A percentile compares a stretch with the other conserved stretches of the same genome.
Evolutionary conservation across 1,139 yeast genomes (phyloP).

Genomic region (Lodderomyces orthopsilosis): DNA sequence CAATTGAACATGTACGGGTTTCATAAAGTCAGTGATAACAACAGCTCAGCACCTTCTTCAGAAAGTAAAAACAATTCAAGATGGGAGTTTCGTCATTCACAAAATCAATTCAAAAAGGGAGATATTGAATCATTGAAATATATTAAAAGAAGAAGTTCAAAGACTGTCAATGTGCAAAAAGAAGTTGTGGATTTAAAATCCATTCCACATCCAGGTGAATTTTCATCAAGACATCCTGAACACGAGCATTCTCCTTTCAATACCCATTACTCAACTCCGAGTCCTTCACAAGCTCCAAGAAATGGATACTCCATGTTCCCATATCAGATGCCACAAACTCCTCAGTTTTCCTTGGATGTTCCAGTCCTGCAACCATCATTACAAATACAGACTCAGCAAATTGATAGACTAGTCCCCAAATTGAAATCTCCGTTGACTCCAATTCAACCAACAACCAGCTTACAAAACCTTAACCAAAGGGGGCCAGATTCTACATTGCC

Average conservation of each 20-base stretch:
- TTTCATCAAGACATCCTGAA: background rate
- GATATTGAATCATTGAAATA: constrained; percentile 55
- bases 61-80: constrained; percentile 7
- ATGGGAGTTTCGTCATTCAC: constrained; percentile 75
- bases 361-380: background rate
- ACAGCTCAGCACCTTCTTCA: background rate
- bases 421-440: constrained; percentile 3
- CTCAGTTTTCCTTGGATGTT: constrained; percentile 8
- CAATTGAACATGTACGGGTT: constrained; percentile 80
- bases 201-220: constrained; percentile 25
- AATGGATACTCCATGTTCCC: background rate
- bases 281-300: constrained; percentile 1
- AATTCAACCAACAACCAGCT: background rate
- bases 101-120: constrained; percentile 63
- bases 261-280: background rate
- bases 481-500: background rate
- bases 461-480: background rate
- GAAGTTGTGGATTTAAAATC: constrained; percentile 40
- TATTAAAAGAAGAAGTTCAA: constrained; percentile 64
- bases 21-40: constrained; percentile 57
- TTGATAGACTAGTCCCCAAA: background rate
- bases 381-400: background rate
- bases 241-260: background rate
- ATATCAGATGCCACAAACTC: constrained; percentile 17
- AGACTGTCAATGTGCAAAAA: constrained; percentile 39